phyloP scores from a whole-genome alignment of 495 filamentous ascomycete genomes.

The Aspergillus biplanus region DNA sequence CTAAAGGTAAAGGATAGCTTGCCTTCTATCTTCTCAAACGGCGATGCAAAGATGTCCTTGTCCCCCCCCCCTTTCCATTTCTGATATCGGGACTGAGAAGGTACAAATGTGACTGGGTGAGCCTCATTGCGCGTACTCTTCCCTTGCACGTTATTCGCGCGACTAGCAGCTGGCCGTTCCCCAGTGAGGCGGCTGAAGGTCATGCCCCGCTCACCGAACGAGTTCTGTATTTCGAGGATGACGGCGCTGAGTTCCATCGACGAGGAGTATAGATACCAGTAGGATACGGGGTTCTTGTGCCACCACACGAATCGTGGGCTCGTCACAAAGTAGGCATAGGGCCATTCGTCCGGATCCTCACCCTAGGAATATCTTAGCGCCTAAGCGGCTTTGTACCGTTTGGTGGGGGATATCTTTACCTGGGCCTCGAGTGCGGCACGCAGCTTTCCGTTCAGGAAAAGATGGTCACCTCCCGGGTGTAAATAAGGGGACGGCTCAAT shows the following conservation, averaged over 20 bases:
- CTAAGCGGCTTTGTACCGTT: no score
- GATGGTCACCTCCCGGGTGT: background rate
- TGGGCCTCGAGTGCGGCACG: background rate
- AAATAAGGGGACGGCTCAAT: background rate
- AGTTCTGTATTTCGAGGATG: constrained; percentile 8
- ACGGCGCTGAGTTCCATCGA: background rate
- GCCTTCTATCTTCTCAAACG: constrained; percentile 27
- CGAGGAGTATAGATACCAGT: background rate
- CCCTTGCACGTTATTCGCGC: no score
- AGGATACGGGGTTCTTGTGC: background rate
- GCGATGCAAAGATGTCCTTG: constrained; percentile 24
- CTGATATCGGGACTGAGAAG: constrained; percentile 7
- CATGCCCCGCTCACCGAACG: background rate
- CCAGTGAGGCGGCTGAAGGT: background rate
- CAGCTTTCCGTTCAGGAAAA: background rate
- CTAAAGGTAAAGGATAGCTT: constrained; percentile 4
- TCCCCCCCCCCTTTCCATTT: constrained; percentile 22
- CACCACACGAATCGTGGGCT: background rate
- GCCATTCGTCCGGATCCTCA: background rate
- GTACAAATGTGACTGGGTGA: background rate
- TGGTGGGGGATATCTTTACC: background rate
- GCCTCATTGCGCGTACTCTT: background rate
- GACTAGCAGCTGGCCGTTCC: background rate
- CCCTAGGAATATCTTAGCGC: background rate
- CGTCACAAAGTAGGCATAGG: background rate